phyloP scores from a whole-genome alignment of 805 yeast genomes.

The Ogataea paraovalis region DNA sequence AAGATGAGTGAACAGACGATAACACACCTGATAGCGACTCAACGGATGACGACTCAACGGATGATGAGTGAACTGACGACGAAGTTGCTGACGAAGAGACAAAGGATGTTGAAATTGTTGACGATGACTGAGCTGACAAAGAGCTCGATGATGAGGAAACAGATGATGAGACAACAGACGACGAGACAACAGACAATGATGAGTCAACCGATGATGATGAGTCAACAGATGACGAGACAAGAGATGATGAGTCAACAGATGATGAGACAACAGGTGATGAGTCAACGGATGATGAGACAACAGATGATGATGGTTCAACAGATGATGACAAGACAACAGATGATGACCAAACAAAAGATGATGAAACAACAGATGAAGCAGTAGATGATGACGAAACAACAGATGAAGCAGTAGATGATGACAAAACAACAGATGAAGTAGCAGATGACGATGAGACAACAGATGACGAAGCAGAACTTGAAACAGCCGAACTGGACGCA shows the following conservation, averaged over 20 bases:
- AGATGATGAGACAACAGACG: neutral
- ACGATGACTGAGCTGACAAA: neutral
- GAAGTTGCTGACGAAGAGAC: constrained; percentile 1
- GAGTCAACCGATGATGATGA: constrained; percentile 1
- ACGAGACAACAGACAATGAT: constrained; percentile 7
- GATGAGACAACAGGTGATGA: constrained; percentile 1
- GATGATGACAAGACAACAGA: neutral
- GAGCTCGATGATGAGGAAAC: neutral
- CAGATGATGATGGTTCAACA: too few relatives aligned
- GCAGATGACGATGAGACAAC: neutral
- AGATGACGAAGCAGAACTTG: neutral
- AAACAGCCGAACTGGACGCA: neutral
- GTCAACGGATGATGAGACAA: too few relatives aligned
- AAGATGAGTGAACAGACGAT: too few relatives aligned
- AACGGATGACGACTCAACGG: too few relatives aligned
- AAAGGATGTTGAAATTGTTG: constrained; percentile 5
- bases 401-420: constrained; percentile 2
- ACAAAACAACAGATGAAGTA: neutral
- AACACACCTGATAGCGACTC: too few relatives aligned
- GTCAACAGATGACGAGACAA: neutral
- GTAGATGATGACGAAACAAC: neutral
- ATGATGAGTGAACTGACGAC: too few relatives aligned
- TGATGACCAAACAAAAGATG: neutral
- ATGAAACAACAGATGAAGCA: neutral
- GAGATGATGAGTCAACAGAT: neutral